Evolutionary conservation across 805 yeast species (phyloP).

Genomic region (Nematodospora valgi): DNA sequence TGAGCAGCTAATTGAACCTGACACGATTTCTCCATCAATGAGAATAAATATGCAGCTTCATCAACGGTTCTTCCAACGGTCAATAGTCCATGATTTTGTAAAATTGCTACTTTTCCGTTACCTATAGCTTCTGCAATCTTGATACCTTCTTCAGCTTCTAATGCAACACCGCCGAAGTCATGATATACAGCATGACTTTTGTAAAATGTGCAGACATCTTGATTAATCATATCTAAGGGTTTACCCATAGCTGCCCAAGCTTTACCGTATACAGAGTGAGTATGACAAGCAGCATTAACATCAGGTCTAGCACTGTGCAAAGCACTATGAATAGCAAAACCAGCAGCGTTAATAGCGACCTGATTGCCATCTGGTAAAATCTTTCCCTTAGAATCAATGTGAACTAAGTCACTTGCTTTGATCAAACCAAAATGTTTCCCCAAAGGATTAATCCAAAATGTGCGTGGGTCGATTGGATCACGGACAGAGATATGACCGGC

Average conservation of each 20-base stretch:
- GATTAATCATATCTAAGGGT: conserved; percentile 71
- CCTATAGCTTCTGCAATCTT: conserved; percentile 30
- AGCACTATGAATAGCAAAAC: conserved; percentile 40
- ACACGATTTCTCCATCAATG: conserved; percentile 30
- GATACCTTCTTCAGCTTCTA: conserved; percentile 29
- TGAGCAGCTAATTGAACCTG: conserved; percentile 28
- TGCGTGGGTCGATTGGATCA: conserved; percentile 75
- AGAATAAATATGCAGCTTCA: conserved; percentile 34
- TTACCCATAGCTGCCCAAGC: conserved; percentile 36
- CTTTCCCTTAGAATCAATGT: conserved; percentile 34
- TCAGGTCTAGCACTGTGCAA: conserved; percentile 38
- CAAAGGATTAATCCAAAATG: conserved; percentile 88
- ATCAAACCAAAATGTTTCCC: conserved; percentile 64
- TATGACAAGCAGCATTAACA: conserved; percentile 39
- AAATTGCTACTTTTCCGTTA: conserved; percentile 27
- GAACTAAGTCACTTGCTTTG: conserved; percentile 38
- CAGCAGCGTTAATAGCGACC: conserved; percentile 39
- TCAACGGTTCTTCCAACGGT: conserved; percentile 34
- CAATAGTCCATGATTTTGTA: conserved; percentile 33
- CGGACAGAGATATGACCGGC: conserved; percentile 87
- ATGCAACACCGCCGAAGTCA: conserved; percentile 77
- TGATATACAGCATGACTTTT: conserved; percentile 61
- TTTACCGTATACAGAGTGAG: conserved; percentile 39
- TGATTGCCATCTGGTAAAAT: conserved; percentile 39
- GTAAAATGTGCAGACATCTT: conserved; percentile 70